Evolutionary conservation across 352 stramenopile species (phyloP).

Genomic region (Sclerospora graminicola): DNA sequence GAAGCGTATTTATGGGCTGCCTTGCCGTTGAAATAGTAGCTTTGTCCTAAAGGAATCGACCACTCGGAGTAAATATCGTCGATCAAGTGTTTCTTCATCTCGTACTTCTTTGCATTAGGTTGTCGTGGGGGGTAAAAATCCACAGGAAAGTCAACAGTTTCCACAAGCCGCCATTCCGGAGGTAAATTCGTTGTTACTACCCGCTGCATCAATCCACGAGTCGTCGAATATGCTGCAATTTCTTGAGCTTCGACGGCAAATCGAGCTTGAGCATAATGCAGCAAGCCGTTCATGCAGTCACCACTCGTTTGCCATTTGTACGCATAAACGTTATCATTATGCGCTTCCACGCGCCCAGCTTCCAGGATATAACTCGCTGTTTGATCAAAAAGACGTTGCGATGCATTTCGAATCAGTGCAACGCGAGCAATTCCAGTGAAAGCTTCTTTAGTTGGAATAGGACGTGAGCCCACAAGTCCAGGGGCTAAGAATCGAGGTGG

Average conservation of each 20-base stretch:
- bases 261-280: conserved; percentile 25
- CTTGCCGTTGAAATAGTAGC: conserved; percentile 55
- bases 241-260: conserved; percentile 25
- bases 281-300: too few species aligned
- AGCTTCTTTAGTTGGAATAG: conserved; percentile 45
- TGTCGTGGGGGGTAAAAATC: conserved; percentile 43
- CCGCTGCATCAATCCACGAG: too few species aligned
- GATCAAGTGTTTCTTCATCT: too few species aligned
- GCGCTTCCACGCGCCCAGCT: too few species aligned
- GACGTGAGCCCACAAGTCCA: conserved; percentile 25
- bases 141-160: conserved; percentile 26
- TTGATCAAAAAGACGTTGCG: conserved; percentile 27
- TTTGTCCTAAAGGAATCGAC: too few species aligned
- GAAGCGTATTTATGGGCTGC: too few species aligned
- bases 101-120: conserved; percentile 12
- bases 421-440: too few species aligned
- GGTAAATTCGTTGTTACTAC: conserved; percentile 37
- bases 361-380: too few species aligned
- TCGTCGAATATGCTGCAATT: conserved; percentile 21
- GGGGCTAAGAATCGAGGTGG: too few species aligned
- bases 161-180: conserved; percentile 36
- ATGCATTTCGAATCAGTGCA: conserved; percentile 26
- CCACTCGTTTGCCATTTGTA: too few species aligned
- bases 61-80: too few species aligned
- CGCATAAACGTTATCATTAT: too few species aligned